These are phyloP conservation scores for Ceratobasidium sp. DNA, from an alignment of 1,284 basidiomycete species.

Conservation along the genomic window DNA sequence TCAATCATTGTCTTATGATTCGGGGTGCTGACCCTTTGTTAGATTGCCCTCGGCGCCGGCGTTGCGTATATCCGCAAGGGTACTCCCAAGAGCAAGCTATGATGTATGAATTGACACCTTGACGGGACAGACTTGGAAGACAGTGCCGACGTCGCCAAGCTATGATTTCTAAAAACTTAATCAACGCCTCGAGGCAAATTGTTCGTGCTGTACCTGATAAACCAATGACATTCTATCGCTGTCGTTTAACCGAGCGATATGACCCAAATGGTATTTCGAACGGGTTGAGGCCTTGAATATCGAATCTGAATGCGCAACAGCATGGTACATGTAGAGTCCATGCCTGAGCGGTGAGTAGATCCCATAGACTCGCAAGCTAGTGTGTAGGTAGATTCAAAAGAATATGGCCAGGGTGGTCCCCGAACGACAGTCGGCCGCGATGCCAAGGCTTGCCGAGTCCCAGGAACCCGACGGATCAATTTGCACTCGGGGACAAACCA, in stretches of 20 bases:
- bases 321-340: too few relatives aligned
- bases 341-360: too few relatives aligned
- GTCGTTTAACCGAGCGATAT: background rate
- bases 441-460: background rate
- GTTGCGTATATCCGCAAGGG: slow-evolving; percentile 64
- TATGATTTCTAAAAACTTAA: background rate
- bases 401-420: background rate
- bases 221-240: background rate
- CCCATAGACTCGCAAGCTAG: too few relatives aligned
- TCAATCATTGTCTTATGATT: background rate
- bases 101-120: slow-evolving; percentile 40
- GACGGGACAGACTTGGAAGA: background rate
- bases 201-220: background rate
- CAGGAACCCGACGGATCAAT: slow-evolving; percentile 16
- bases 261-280: too few relatives aligned
- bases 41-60: slow-evolving; percentile 64
- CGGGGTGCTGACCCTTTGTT: background rate
- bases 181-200: background rate
- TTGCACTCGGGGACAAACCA: background rate
- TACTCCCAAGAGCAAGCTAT: slow-evolving; percentile 62
- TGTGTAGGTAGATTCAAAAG: too few relatives aligned
- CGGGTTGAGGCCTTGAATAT: too few relatives aligned
- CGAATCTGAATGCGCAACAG: too few relatives aligned
- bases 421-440: background rate
- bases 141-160: background rate